Conservation (phyloP, 148 eudicot species). For the Camellia lanceoleosa region DNA sequence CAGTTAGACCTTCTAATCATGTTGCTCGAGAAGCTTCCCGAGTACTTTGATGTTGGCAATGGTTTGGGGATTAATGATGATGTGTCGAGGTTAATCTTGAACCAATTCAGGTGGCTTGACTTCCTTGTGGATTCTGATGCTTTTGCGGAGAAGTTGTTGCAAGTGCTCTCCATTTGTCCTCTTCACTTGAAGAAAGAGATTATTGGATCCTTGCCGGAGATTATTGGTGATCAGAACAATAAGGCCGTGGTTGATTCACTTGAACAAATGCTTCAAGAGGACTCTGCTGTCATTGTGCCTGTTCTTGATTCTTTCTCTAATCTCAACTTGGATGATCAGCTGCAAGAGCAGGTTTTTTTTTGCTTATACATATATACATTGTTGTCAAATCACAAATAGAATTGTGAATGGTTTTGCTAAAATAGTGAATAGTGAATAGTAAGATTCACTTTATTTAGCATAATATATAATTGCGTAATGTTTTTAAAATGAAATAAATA, state of each 20-base stretch:
- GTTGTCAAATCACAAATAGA: too few relatives aligned
- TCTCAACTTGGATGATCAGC: slow-evolving; percentile 46
- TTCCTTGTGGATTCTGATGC: slow-evolving; percentile 46
- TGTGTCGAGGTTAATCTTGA: slow-evolving; percentile 47
- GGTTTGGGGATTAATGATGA: slow-evolving; percentile 43
- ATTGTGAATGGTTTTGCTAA: too few relatives aligned
- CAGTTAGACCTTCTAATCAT: slow-evolving; percentile 45
- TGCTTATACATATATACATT: not conserved
- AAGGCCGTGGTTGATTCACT: slow-evolving; percentile 39
- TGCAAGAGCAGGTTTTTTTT: slow-evolving; percentile 48
- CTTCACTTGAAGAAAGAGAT: slow-evolving; percentile 52
- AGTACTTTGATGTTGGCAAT: slow-evolving; percentile 33
- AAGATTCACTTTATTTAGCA: too few relatives aligned
- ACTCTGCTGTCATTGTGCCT: slow-evolving; percentile 43
- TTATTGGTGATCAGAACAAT: slow-evolving; percentile 45
- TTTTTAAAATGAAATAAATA: too few relatives aligned
- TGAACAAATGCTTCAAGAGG: slow-evolving; percentile 56
- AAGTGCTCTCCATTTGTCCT: slow-evolving; percentile 54
- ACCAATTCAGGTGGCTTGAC: slow-evolving; percentile 65
- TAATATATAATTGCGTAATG: too few relatives aligned
- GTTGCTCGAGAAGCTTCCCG: slow-evolving; percentile 62
- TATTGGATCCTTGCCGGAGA: slow-evolving; percentile 58
- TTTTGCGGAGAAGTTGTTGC: slow-evolving; percentile 45
- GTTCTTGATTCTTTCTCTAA: slow-evolving; percentile 56
- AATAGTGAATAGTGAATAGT: too few relatives aligned